Base-by-base conservation (phyloP, 495 filamentous ascomycete species). In the Astrothelium subdiscretum region DNA sequence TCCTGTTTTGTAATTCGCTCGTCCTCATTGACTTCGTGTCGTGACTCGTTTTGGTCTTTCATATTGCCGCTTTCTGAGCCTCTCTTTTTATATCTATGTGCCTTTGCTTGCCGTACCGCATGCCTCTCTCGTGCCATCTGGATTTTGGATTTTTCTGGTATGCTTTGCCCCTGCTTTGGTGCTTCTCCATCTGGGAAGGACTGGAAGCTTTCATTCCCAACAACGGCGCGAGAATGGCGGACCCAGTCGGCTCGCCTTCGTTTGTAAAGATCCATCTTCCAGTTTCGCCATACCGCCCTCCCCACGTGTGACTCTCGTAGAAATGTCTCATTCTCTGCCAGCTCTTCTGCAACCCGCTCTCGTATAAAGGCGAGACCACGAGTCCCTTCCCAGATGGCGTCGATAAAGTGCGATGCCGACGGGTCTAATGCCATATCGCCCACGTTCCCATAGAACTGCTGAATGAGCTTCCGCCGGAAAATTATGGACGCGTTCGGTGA, bases 261-360 rank as follows among this genome's bases (percentile, higher is more conserved):
- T 66, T 87, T 88, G 74, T 86, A 97, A 26, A 92, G 69, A 73
- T 97, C 94, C 76, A 96, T 91, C 59, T 80, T 83, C 95, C 94
- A 98, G 64, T 94, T 89, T 60, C 86, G 78, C 92, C 91, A 97
- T 12, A 95, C 89, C 2, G 85, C 87, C 5, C 91, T 77, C 2
- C 94, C 94, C 27, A 87, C 78, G 66, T 82, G 87, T 0, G 85
- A 86, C 62, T 90, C 86, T 26, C 91, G 80, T 20, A 98, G 76
- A 12, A 78, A 71, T 32, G 78, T 66, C 70, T 96, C 92, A 62
- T 78, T 74, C 54, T 79, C 72, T 1, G 77, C 70, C 8, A 90
- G 70, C 67, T 88, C 85, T 61, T 84, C 78, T 11, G 87, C 86
- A 65, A 89, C 79, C 11, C 81, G 74, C 69, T 89, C 85, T 57